Evolutionary conservation across 2,329 filamentous ascomycete genomes (phyloP).

Genomic region (Pseudopyrenochaeta lycopersici): DNA sequence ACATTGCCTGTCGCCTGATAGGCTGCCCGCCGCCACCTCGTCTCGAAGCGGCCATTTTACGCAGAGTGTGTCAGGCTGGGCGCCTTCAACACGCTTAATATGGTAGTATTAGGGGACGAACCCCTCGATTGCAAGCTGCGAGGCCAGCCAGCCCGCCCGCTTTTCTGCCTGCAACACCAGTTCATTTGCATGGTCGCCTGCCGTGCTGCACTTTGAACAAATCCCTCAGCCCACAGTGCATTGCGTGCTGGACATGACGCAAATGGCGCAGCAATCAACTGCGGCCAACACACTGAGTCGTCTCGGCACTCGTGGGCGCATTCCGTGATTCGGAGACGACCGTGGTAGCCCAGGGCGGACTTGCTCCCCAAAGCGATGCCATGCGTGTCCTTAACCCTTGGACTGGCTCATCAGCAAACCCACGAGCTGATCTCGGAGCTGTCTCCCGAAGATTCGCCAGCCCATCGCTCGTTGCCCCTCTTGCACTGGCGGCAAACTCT

Average conservation of each 20-base stretch:
- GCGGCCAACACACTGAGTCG: constrained; percentile 19
- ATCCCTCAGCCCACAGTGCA: constrained; percentile 17
- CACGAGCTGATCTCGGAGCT: neutral
- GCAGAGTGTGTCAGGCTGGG: constrained; percentile 1
- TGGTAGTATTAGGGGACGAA: constrained; percentile 27
- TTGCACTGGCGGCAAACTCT: constrained; percentile 17
- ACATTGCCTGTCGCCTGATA: constrained; percentile 20
- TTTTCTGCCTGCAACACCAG: constrained; percentile 29
- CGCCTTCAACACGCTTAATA: constrained; percentile 15
- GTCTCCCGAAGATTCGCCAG: constrained; percentile 15
- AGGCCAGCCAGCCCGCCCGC: constrained; percentile 14
- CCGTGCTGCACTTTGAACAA: constrained; percentile 17
- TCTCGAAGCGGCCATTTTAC: constrained; percentile 18
- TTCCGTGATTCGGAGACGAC: neutral
- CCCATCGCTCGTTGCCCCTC: constrained; percentile 12
- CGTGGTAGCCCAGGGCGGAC: constrained; percentile 12
- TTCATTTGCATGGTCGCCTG: constrained; percentile 31
- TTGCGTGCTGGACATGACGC: constrained; percentile 25
- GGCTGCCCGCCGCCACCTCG: constrained; percentile 5
- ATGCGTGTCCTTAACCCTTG: constrained; percentile 16
- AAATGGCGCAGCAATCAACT: constrained; percentile 26
- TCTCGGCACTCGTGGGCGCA: neutral
- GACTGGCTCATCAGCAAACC: constrained; percentile 9
- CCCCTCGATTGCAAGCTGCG: constrained; percentile 25
- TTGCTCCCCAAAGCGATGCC: constrained; percentile 15